Evolutionary conservation across 108 stramenopile genomes (phyloP), one percentile per base, ranked within the genome.

Genomic region (Cyclotella cryptica): DNA sequence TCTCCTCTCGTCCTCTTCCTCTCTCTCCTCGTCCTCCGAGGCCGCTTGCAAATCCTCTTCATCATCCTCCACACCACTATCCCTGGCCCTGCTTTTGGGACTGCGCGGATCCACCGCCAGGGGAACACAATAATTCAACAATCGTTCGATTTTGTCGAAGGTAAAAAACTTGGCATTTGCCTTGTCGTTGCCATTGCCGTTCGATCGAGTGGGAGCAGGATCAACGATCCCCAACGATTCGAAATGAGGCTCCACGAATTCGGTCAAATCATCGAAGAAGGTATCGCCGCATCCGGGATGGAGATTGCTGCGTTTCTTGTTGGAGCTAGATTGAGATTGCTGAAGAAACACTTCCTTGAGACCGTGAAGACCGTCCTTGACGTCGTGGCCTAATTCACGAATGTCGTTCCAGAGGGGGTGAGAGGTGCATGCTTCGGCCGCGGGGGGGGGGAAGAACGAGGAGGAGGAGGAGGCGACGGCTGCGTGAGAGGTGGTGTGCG

Each of bases 81-180:
- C 71, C 22, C 71, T 18, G 17, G 52, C 79, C 17, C 78, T 53
- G 59, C 24, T 72, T 8, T 67, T 72, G 18, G 79, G 80, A 62
- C 75, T 76, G 18, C 81, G 62, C 22, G 81, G 81, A 72, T 83
- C 81, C n/a, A 83, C 71, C 29, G 40, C 46, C 27, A 83, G 35
- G 5, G 75, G 74, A 18, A 83, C 81, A 52, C 81, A 83, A 29
- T 65, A 65, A 39, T 71, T 83, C 24, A 83, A 55, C 24, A 69
- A 59, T 43, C 60, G 60, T 51, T 83, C 81, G 9, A 76, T 43
- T 28, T 69, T 76, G 19, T 83, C 81, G 35, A 83, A 66, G 19
- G 70, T 66, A 18, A 83, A 71, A 22, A 59, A 40, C 35, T 69
- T 43, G 47, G 59, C 41, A 7, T 43, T 26, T 15, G 27, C 43